These are phyloP conservation scores for Lyophyllum semitale DNA, from an alignment of 768 basidiomycete species.

Conservation along the genomic window DNA sequence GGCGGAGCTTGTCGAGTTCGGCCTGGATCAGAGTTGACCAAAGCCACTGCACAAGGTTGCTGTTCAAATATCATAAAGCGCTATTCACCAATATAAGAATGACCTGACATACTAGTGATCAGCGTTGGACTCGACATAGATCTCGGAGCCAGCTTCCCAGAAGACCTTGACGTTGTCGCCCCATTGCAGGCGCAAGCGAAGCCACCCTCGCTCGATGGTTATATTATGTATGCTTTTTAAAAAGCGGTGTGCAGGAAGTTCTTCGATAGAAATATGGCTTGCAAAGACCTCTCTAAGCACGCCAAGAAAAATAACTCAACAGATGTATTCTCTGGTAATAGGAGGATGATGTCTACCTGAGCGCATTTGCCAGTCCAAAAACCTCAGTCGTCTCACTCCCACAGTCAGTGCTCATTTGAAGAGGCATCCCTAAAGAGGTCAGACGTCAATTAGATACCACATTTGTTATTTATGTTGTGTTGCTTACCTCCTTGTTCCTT, in stretches of 20 bases:
- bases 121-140: too few species aligned
- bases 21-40: slow-evolving; percentile 28
- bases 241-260: neutral
- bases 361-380: slow-evolving; percentile 27
- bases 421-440: slow-evolving; percentile 30
- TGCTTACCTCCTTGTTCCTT: neutral
- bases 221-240: neutral
- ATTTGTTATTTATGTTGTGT: too few species aligned
- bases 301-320: slow-evolving; percentile 4
- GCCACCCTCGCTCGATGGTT: slow-evolving; percentile 20
- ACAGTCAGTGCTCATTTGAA: slow-evolving; percentile 34
- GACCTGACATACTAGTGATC: too few species aligned
- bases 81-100: too few species aligned
- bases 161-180: slow-evolving; percentile 28
- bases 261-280: neutral
- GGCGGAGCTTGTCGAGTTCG: slow-evolving; percentile 20
- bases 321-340: slow-evolving; percentile 21
- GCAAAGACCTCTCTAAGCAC: neutral
- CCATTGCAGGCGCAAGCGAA: slow-evolving; percentile 23
- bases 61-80: slow-evolving; percentile 2
- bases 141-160: slow-evolving; percentile 16
- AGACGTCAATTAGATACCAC: too few species aligned
- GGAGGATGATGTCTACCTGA: slow-evolving; percentile 21
- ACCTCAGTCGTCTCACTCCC: slow-evolving; percentile 28
- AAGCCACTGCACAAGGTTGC: slow-evolving; percentile 29